Percentiles rank a stretch among this genome's conserved stretches.
Conservation (phyloP, 192 early-diverging fungal genomes). For the Allomyces javanicus region DNA sequence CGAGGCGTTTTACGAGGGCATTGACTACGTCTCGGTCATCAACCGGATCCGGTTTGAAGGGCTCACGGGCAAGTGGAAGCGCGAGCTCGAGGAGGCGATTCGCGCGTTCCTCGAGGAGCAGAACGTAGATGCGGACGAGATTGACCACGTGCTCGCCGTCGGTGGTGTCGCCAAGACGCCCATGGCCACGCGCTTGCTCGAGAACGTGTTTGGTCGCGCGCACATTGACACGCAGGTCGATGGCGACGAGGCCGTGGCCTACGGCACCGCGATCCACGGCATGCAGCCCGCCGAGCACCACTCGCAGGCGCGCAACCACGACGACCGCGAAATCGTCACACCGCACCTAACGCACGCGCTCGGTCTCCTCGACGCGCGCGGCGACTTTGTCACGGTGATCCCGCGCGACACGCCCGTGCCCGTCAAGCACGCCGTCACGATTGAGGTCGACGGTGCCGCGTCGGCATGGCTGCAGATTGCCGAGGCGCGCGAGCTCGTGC, state of each 20-base stretch:
- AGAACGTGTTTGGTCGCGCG: constrained; percentile 46
- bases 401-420: constrained; percentile 72
- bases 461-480: not conserved
- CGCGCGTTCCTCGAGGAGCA: constrained; percentile 40
- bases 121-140: constrained; percentile 40
- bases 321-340: constrained; percentile 30
- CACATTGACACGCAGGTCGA: constrained; percentile 60
- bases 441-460: constrained; percentile 38
- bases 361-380: constrained; percentile 51
- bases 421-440: constrained; percentile 50
- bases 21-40: constrained; percentile 70
- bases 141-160: constrained; percentile 79
- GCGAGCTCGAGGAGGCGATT: constrained; percentile 44
- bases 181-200: constrained; percentile 55
- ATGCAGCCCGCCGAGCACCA: constrained; percentile 44
- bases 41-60: constrained; percentile 82
- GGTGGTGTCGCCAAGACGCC: constrained; percentile 79
- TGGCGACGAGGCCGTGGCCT: constrained; percentile 79
- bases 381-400: constrained; percentile 57
- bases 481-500: not conserved
- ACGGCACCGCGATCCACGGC: constrained; percentile 79
- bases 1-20: constrained; percentile 74
- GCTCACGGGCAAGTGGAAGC: constrained; percentile 55
- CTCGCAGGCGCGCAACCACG: constrained; percentile 54
- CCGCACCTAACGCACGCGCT: constrained; percentile 51